phyloP scores from a whole-genome alignment of 2,329 filamentous ascomycete genomes.

The Cyphellophora attinorum region DNA sequence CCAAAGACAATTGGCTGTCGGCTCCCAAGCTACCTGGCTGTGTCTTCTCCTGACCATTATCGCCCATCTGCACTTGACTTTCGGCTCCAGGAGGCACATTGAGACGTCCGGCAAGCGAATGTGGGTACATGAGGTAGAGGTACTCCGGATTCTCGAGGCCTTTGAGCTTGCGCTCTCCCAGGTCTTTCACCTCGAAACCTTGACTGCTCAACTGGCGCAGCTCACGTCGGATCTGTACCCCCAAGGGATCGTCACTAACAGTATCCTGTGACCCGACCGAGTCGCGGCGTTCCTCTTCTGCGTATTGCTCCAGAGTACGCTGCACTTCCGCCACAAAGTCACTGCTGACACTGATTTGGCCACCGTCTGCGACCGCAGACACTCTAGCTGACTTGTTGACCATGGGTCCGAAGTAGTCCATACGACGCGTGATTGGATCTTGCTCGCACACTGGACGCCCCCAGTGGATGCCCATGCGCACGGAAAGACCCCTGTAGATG shows the following conservation, averaged over 20 bases:
- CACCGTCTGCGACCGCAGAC: slow-evolving; percentile 86
- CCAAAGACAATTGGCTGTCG: slow-evolving; percentile 62
- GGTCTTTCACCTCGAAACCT: slow-evolving; percentile 93
- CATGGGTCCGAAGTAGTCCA: slow-evolving; percentile 99
- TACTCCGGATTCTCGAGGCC: slow-evolving; percentile 95
- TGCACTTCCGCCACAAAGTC: slow-evolving; percentile 97
- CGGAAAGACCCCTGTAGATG: slow-evolving; percentile 89
- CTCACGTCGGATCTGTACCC: slow-evolving; percentile 74
- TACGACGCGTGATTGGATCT: slow-evolving; percentile 90
- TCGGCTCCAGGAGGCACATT: slow-evolving; percentile 22
- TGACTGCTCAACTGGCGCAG: slow-evolving; percentile 77
- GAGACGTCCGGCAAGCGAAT: slow-evolving; percentile 67
- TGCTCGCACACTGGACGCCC: slow-evolving; percentile 89
- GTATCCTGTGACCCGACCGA: slow-evolving; percentile 63
- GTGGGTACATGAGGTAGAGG: slow-evolving; percentile 91
- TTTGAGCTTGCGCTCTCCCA: slow-evolving; percentile 90
- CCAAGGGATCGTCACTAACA: slow-evolving; percentile 64
- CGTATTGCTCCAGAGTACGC: slow-evolving; percentile 77
- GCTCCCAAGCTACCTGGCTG: slow-evolving; percentile 54
- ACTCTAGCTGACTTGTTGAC: slow-evolving; percentile 95
- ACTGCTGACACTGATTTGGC: slow-evolving; percentile 91
- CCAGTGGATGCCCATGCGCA: slow-evolving; percentile 96
- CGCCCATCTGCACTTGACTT: slow-evolving; percentile 23
- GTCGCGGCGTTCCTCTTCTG: slow-evolving; percentile 66
- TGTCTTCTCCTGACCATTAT: slow-evolving; percentile 20